Percentiles rank a stretch among this genome's conserved stretches.
Evolutionary conservation across 768 basidiomycete species (phyloP).

Genomic region (Imleria badia): DNA sequence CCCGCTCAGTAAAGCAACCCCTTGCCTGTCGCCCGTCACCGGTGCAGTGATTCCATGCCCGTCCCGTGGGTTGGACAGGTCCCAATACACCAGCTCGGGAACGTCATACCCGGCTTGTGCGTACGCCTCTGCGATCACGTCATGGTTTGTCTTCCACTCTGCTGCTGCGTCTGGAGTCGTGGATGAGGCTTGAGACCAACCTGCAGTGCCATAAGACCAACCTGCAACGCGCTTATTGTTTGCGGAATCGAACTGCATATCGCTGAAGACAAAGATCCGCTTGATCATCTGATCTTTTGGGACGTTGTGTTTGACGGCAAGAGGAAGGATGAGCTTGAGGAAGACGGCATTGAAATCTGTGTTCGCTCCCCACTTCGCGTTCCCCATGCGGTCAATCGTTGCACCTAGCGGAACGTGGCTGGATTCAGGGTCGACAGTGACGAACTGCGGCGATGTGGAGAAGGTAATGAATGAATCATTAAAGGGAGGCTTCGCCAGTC

Average conservation of each 20-base stretch:
- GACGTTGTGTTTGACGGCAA: constrained; percentile 56
- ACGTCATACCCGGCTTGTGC: constrained; percentile 63
- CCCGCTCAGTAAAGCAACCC: constrained; percentile 69
- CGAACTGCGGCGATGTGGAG: constrained; percentile 48
- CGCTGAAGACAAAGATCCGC: constrained; percentile 71
- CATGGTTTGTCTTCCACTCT: constrained; percentile 63
- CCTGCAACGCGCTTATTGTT: too few relatives aligned
- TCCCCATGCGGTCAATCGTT: constrained; percentile 38
- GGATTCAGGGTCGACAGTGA: constrained; percentile 44
- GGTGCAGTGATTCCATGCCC: constrained; percentile 39
- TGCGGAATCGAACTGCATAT: constrained; percentile 70
- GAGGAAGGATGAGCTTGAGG: constrained; percentile 57
- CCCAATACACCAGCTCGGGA: constrained; percentile 75
- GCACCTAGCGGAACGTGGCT: constrained; percentile 30
- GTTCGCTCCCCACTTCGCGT: constrained; percentile 50
- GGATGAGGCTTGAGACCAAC: too few relatives aligned
- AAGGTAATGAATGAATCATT: constrained; percentile 69
- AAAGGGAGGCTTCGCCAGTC: constrained; percentile 64
- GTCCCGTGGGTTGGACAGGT: constrained; percentile 38
- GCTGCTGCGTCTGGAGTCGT: neutral
- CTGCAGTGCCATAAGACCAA: too few relatives aligned
- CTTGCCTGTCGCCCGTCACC: constrained; percentile 50
- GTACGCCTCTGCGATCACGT: constrained; percentile 54
- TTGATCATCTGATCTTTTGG: constrained; percentile 71
- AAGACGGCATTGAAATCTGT: constrained; percentile 66